Conservation (phyloP, 2,329 filamentous ascomycete genomes). For the Aspergillus latus region DNA sequence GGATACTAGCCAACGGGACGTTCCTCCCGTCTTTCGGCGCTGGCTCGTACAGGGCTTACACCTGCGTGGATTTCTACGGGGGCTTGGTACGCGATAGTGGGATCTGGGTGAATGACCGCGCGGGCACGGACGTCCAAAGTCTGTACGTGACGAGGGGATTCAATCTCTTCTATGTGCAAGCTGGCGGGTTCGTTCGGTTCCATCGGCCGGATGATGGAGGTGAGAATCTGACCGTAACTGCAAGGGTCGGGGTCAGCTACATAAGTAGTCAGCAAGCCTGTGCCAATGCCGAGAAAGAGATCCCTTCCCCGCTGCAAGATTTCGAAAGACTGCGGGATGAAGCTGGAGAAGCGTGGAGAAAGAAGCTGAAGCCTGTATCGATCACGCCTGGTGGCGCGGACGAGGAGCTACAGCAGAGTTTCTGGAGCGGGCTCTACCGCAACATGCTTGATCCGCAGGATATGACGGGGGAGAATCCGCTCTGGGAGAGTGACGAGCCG, state of each 20-base stretch:
- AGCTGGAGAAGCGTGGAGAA: conserved; percentile 60
- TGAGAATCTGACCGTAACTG: conserved; percentile 50
- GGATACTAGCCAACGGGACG: conserved; percentile 60
- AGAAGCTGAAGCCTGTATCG: conserved; percentile 49
- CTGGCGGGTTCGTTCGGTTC: conserved; percentile 66
- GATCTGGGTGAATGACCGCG: conserved; percentile 62
- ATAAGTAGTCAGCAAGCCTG: conserved; percentile 67
- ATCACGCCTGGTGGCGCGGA: conserved; percentile 37
- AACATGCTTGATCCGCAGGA: conserved; percentile 71
- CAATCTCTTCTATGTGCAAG: conserved; percentile 58
- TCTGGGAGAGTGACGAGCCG: conserved; percentile 64
- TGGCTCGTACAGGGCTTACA: conserved; percentile 60
- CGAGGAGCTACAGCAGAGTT: conserved; percentile 50
- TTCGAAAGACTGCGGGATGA: conserved; percentile 54
- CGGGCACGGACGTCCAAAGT: conserved; percentile 53
- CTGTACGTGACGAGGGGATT: conserved; percentile 57
- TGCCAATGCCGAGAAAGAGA: conserved; percentile 64
- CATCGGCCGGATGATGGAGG: conserved; percentile 44
- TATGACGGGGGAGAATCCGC: conserved; percentile 69
- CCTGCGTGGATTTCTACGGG: conserved; percentile 65
- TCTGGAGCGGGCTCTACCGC: conserved; percentile 70
- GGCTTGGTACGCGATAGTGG: conserved; percentile 59
- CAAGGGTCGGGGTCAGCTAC: conserved; percentile 67
- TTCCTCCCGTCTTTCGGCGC: conserved; percentile 66
- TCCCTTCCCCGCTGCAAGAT: conserved; percentile 60